Percentiles rank a stretch among this genome's conserved stretches.
Conservation (phyloP, 495 filamentous ascomycete species). For the Penicillium verhagenii region DNA sequence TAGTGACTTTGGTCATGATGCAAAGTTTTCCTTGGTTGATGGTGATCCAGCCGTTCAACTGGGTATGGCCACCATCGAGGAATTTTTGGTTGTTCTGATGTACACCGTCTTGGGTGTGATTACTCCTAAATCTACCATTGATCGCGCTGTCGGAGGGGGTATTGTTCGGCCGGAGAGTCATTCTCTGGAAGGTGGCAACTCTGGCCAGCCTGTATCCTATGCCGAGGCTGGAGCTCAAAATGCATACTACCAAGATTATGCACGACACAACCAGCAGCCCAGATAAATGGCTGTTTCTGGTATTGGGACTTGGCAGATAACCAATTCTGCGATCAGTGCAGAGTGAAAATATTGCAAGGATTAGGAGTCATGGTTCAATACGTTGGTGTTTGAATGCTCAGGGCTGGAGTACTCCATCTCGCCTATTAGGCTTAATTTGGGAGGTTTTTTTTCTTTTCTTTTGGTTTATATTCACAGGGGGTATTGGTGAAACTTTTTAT, state of each 20-base stretch:
- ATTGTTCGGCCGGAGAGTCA: not conserved
- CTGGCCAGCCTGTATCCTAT: not conserved
- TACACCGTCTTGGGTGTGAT: constrained; percentile 15
- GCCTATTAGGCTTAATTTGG: too few species aligned
- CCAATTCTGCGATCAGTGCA: too few species aligned
- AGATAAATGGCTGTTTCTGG: not conserved
- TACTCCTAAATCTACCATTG: constrained; percentile 3
- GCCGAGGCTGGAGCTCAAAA: constrained; percentile 3
- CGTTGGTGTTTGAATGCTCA: too few species aligned
- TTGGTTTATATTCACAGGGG: too few species aligned
- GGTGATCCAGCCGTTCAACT: constrained; percentile 9
- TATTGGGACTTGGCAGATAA: not conserved
- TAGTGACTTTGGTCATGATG: constrained; percentile 10
- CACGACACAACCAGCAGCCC: not conserved
- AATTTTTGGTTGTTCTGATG: constrained; percentile 18
- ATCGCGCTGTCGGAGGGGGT: not conserved
- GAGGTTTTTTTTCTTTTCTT: too few species aligned
- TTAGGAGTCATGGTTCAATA: too few species aligned
- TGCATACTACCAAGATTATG: not conserved
- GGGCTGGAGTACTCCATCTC: too few species aligned
- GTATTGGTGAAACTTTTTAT: too few species aligned
- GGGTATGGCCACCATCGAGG: constrained; percentile 19
- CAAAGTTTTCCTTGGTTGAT: constrained; percentile 11
- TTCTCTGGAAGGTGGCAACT: not conserved
- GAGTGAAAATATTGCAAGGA: too few species aligned